Conservation (phyloP, 2,329 filamentous ascomycete species). For the Fulvia fulva region DNA sequence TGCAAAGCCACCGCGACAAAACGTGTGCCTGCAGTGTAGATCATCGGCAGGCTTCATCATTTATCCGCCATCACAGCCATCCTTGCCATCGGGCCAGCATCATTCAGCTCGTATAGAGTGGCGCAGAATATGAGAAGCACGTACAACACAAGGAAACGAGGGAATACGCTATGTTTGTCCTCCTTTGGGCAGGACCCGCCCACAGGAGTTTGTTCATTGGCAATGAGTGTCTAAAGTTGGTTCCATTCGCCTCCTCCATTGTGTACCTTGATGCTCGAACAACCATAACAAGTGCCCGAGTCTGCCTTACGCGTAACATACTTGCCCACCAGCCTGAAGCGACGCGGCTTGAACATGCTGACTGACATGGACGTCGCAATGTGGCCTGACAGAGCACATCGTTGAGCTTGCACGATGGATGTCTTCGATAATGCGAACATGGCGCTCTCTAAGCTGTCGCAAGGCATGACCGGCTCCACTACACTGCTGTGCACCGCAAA, state of each 20-base stretch:
- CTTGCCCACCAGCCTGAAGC: conserved; percentile 3
- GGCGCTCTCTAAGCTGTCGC: background rate
- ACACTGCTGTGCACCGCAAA: background rate
- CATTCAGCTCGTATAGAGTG: background rate
- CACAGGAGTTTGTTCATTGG: background rate
- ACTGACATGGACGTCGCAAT: background rate
- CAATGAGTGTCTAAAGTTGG: background rate
- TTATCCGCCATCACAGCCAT: background rate
- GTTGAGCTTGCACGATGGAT: conserved; percentile 2
- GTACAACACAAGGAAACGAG: background rate
- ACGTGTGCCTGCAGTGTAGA: background rate
- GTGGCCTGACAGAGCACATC: background rate
- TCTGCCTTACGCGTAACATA: background rate
- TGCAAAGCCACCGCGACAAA: background rate
- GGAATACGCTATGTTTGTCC: background rate
- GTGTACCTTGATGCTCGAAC: background rate
- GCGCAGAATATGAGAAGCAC: background rate
- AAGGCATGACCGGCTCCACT: conserved; percentile 3
- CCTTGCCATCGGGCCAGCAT: too few species aligned
- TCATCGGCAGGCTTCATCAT: background rate
- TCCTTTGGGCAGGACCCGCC: background rate
- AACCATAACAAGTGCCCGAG: conserved; percentile 5
- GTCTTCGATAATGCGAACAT: background rate
- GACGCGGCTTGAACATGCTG: background rate
- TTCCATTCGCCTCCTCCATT: background rate